These are phyloP conservation scores for Penicillium salamii DNA, from an alignment of 495 filamentous ascomycete genomes.

Conservation along the genomic window DNA sequence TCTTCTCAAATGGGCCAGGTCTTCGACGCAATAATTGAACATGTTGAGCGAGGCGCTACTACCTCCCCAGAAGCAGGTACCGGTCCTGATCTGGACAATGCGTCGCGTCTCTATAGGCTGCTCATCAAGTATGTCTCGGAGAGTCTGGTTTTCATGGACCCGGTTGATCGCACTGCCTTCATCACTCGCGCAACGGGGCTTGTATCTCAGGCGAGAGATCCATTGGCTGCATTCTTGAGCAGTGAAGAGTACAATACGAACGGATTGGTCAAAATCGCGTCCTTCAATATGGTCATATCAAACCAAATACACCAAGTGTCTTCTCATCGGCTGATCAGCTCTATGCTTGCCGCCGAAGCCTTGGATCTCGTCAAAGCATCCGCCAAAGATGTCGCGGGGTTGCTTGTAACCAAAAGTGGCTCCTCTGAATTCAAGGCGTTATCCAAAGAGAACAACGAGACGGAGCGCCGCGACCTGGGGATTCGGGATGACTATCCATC, in stretches of 20 bases:
- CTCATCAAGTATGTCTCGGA: constrained; percentile 49
- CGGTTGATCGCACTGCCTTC: constrained; percentile 43
- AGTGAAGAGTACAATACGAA: constrained; percentile 15
- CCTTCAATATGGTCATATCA: constrained; percentile 36
- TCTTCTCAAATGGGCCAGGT: constrained; percentile 64
- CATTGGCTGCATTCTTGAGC: constrained; percentile 21
- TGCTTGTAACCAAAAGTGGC: constrained; percentile 35
- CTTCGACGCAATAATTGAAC: constrained; percentile 50
- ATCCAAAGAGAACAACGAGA: constrained; percentile 58
- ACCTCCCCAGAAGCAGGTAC: neutral
- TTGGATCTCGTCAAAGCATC: constrained; percentile 28
- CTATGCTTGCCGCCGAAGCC: constrained; percentile 18
- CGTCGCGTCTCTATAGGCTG: constrained; percentile 24
- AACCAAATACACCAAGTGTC: constrained; percentile 43
- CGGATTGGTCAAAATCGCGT: constrained; percentile 23
- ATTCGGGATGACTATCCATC: constrained; percentile 57
- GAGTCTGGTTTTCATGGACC: constrained; percentile 51
- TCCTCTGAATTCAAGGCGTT: constrained; percentile 53
- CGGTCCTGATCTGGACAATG: neutral
- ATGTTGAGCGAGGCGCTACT: constrained; percentile 14
- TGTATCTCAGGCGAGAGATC: constrained; percentile 25
- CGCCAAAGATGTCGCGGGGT: constrained; percentile 36
- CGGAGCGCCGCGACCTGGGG: constrained; percentile 58
- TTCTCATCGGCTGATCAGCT: constrained; percentile 33
- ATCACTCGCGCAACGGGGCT: constrained; percentile 31